Percentiles rank a stretch among this genome's conserved stretches.
Conservation (phyloP, 2,329 filamentous ascomycete species). For the Rhynchosporium graminicola region DNA sequence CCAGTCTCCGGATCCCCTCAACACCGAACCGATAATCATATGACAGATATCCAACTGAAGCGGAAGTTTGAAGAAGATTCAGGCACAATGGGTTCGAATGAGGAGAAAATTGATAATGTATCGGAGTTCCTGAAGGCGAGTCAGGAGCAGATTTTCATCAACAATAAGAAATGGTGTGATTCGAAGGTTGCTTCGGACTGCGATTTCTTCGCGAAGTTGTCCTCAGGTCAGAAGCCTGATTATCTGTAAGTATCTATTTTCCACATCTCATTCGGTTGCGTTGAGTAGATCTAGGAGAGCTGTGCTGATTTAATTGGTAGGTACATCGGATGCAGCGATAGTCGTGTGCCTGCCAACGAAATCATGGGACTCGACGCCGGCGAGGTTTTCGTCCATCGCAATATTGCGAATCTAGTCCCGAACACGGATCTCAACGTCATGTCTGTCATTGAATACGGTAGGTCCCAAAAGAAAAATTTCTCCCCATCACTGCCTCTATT, state of each 20-base stretch:
- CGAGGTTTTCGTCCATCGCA: slow-evolving; percentile 91
- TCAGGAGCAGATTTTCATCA: slow-evolving; percentile 68
- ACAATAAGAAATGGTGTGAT: slow-evolving; percentile 67
- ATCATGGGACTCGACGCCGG: slow-evolving; percentile 82
- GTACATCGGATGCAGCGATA: slow-evolving; percentile 92
- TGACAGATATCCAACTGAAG: not conserved
- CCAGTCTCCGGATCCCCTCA: slow-evolving; percentile 6
- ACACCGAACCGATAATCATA: not conserved
- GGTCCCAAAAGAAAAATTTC: not conserved
- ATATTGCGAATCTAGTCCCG: slow-evolving; percentile 88
- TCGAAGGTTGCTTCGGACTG: slow-evolving; percentile 60
- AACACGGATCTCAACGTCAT: slow-evolving; percentile 78
- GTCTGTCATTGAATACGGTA: slow-evolving; percentile 75
- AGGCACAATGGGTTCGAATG: slow-evolving; percentile 1
- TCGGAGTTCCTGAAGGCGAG: slow-evolving; percentile 18
- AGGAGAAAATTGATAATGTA: slow-evolving; percentile 5
- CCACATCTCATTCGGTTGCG: slow-evolving; percentile 23
- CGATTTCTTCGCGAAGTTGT: slow-evolving; percentile 64
- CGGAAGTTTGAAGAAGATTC: not conserved
- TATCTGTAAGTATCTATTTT: slow-evolving; percentile 51
- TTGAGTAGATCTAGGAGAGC: too few species aligned
- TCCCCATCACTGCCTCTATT: not conserved
- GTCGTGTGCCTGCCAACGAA: slow-evolving; percentile 86
- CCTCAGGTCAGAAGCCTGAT: slow-evolving; percentile 66
- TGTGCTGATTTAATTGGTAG: slow-evolving; percentile 26